These are phyloP conservation scores for Diplocarpon rosae DNA, from an alignment of 2,329 filamentous ascomycete species.

Conservation along the genomic window DNA sequence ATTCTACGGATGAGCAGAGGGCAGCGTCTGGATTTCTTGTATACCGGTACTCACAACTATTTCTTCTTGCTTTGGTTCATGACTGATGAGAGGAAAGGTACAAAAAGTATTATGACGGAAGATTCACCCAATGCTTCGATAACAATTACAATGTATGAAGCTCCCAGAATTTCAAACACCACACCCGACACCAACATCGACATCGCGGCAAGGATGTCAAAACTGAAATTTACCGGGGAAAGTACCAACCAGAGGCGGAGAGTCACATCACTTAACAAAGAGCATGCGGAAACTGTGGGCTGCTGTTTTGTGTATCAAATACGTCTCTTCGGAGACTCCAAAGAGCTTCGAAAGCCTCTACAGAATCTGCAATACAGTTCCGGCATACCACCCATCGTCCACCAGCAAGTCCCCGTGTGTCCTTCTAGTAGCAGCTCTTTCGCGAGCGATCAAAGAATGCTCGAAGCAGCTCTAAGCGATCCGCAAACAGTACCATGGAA, in stretches of 20 bases:
- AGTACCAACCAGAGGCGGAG: background rate
- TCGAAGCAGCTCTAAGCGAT: background rate
- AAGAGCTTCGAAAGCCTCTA: background rate
- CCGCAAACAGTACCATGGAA: background rate
- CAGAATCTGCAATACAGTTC: background rate
- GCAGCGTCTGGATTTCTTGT: conserved; percentile 3
- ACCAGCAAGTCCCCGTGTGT: background rate
- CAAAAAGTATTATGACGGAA: conserved; percentile 3
- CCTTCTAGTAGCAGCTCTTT: background rate
- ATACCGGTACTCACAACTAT: too few relatives aligned
- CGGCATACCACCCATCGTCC: background rate
- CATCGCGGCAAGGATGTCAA: too few relatives aligned
- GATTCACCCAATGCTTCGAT: background rate
- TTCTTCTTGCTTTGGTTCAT: too few relatives aligned
- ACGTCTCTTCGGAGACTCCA: background rate
- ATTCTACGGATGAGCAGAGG: background rate
- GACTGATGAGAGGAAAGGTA: too few relatives aligned
- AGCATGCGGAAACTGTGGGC: background rate
- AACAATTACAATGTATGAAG: background rate
- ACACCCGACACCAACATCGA: background rate
- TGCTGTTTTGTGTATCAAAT: conserved; percentile 3
- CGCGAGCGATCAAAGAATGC: background rate
- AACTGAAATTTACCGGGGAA: too few relatives aligned
- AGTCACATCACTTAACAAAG: background rate
- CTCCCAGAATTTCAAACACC: background rate